Conservation (phyloP, 2,329 filamentous ascomycete genomes). For the Aspergillus brasiliensis region DNA sequence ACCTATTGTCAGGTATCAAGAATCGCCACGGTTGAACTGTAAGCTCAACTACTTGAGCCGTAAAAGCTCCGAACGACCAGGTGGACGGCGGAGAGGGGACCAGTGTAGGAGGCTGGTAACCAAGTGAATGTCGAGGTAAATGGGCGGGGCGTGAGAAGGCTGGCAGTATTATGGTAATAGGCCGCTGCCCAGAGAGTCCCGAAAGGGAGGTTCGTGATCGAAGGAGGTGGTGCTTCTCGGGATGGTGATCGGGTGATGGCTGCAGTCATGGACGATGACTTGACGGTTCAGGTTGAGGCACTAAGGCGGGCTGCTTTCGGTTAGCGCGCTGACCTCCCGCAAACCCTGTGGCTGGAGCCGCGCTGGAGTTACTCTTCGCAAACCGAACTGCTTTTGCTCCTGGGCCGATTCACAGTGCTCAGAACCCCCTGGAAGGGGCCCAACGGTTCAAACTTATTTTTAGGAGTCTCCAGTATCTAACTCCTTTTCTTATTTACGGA, state of each 20-base stretch:
- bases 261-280: constrained; percentile 35
- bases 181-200: constrained; percentile 31
- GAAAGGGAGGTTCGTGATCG: constrained; percentile 26
- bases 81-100: constrained; percentile 29
- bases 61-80: constrained; percentile 38
- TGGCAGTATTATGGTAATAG: constrained; percentile 21
- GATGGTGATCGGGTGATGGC: constrained; percentile 36
- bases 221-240: constrained; percentile 25
- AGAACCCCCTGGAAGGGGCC: too few species aligned
- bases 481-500: background rate
- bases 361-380: background rate
- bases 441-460: too few species aligned
- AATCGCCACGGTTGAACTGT: constrained; percentile 46
- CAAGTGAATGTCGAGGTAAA: constrained; percentile 16
- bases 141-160: constrained; percentile 23
- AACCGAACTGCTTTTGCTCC: too few species aligned
- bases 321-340: constrained; percentile 35
- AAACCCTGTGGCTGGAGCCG: constrained; percentile 25
- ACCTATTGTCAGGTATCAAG: constrained; percentile 48
- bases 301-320: constrained; percentile 44
- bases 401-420: too few species aligned
- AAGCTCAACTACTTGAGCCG: constrained; percentile 36
- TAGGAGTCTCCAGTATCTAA: too few species aligned
- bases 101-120: constrained; percentile 25
- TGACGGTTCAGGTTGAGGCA: constrained; percentile 41